Base-by-base conservation (phyloP, 164 flowering plant species). In the Sextonia rubra region DNA sequence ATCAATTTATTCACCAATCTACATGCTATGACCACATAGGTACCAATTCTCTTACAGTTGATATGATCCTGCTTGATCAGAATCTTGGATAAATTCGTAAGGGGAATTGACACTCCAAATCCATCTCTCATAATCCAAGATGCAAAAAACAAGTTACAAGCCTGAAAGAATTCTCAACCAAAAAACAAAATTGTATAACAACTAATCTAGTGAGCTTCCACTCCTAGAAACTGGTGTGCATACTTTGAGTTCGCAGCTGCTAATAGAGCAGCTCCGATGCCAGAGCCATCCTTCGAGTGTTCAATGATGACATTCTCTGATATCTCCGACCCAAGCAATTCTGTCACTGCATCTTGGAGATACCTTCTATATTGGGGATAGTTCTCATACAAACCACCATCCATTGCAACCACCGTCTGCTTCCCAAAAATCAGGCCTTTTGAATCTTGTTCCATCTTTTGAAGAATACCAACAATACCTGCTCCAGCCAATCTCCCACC, bases 251-350 rank as follows among this genome's bases (percentile, higher is more conserved):
- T 87, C 60, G 93, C 56, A 52, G 97, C 93, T 55, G 98, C 98
- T 80, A 94, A 79, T 29, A 94, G 86, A 61, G 98, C 97, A 49
- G 98, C 98, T 26, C 97, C 98, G 27, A 92, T 89, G 0, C 97
- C 98, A 17, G 98, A 92, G 17, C 97, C 97, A 74, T 92, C 97
- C 78, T 92, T 91, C 1, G 94, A 81, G 68, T 88, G 94, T 55
- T 91, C 88, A 17, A 94, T 86, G n/a, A 88, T 74, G 12, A 94
- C 77, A 61, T 87, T 82, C 70, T 79, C 80, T 5, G 97, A 85
- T 11, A 75, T 66, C 58, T 87, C 90, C 0, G 74, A 24, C 0
- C 99, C 99, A 4, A 92, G 79, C 70, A 94, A 80, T 78, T 92
- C 97, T 0, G 70, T 74, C 14, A 94, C 89, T 7, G 97, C 92